Conservation (phyloP, 495 filamentous ascomycete species). For the Xylaria telfairii region DNA sequence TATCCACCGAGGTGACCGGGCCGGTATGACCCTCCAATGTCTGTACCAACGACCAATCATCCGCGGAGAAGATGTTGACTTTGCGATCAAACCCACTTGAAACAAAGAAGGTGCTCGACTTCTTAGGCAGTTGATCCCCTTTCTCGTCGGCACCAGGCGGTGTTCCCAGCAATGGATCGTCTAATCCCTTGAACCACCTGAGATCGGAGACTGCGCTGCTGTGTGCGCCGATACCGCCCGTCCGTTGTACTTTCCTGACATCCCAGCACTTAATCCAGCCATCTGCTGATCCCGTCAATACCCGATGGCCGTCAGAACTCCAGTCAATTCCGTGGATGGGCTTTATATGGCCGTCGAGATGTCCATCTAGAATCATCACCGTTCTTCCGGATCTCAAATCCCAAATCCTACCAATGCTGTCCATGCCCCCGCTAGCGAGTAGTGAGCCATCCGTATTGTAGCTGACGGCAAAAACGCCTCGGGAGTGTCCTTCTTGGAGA, state of each 20-base stretch:
- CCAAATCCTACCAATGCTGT: slow-evolving; percentile 96
- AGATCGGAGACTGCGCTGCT: slow-evolving; percentile 90
- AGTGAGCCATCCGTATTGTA: slow-evolving; percentile 93
- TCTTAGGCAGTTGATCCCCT: slow-evolving; percentile 65
- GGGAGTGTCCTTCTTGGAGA: slow-evolving; percentile 92
- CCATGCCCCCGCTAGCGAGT: slow-evolving; percentile 85
- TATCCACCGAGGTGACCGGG: slow-evolving; percentile 87
- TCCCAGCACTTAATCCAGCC: slow-evolving; percentile 99
- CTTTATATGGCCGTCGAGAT: slow-evolving; percentile 86
- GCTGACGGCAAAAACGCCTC: slow-evolving; percentile 85
- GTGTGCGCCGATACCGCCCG: slow-evolving; percentile 88
- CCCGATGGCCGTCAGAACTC: slow-evolving; percentile 86
- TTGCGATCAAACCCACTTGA: slow-evolving; percentile 92
- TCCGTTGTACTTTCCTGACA: slow-evolving; percentile 81
- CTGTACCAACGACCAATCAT: slow-evolving; percentile 93
- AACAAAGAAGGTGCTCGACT: slow-evolving; percentile 86
- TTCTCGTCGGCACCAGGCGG: slow-evolving; percentile 66
- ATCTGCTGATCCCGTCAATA: slow-evolving; percentile 89
- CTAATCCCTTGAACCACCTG: slow-evolving; percentile 88
- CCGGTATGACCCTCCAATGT: slow-evolving; percentile 88
- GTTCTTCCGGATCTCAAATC: slow-evolving; percentile 93
- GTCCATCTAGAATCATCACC: slow-evolving; percentile 89
- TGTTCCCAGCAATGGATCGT: slow-evolving; percentile 63
- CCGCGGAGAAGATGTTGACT: slow-evolving; percentile 92
- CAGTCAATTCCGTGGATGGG: slow-evolving; percentile 93